Base-by-base conservation (phyloP, 1,139 yeast species). In the Taiozyma sp. region DNA sequence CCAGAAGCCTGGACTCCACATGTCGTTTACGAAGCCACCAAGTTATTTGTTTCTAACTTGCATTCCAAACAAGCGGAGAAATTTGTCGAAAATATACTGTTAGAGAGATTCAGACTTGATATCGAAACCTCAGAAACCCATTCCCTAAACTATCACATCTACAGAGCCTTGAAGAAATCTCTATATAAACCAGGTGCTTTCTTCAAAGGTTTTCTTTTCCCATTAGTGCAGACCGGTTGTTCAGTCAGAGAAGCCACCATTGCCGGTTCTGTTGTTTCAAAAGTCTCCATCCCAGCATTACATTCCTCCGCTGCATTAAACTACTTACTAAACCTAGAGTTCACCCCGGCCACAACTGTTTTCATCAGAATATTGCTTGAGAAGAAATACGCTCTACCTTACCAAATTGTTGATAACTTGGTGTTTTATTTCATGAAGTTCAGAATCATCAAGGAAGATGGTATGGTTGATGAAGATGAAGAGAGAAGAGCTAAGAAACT, bases 1-100 rank as follows among this genome's bases (percentile, higher is more conserved):
- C 99, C 99, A 11, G 89, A 83, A 54, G 73, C 76, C 32, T 93
- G 99, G 99, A 88, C 98, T 7, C 93, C 97, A n/a, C 95, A 91
- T 65, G 97, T 95, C 3, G 84, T 87, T 2, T 93, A 86, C 65
- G 98, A 95, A 68, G 99, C 97, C 4, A 89, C 99, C 11, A 88
- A 90, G 67, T 72, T 93, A 47, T 91, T 95, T 68, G 96, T 93
- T 2, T 90, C 98, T 16, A 90, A 89, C 62, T 77, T 93, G 65
- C 83, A 83, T 52, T 88, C 98, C 13, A 80, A 81, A 57, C 96
- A 93, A 68, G 93, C 97, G 5, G 96, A 90, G 67, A 83, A 80
- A 61, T 93, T 89, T 65, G 81, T 93, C 50, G 84, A 80, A 54
- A 70, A 72, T 53, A 90, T 93, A 1, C 73, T 95, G 43, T 77